Base-by-base conservation (phyloP, 1,139 yeast genomes). In the Candida tetrigidarum region DNA sequence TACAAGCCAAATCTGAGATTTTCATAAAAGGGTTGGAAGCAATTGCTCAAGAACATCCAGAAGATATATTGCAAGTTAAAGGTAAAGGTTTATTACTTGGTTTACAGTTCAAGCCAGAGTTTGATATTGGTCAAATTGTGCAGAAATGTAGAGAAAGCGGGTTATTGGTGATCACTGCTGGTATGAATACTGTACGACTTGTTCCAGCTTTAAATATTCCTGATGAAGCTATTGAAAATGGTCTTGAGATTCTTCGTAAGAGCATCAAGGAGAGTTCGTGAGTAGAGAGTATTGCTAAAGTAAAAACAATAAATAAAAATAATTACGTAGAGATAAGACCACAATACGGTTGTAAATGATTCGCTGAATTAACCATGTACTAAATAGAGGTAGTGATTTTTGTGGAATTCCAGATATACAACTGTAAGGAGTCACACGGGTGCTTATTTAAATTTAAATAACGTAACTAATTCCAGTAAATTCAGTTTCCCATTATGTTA, bases 201-300 rank as follows among this genome's bases (percentile, higher is more conserved):
- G 95, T 93, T 18, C 99, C 99, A 18, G 96, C 99, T 3, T 76
- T 93, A 62, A 91, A 87, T 55, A 90, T 91, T 50, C 86, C 84
- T 25, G 81, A 84, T 45, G 83, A 81, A 22, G 80, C 78, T 37
- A 81, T 90, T 41, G 74, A 74, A 34, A 79, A 81, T 53, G 99
- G 98, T 19, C 67, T 92, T 46, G 75, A 71, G 14, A 79, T 90
- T 40, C 78, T 93, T 49, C 83, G 50, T 9, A 50, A 55, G 28
- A 50, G 57, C 39, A 44, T 38, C 11, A 29, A 15, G 14, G 41
- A 38, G 15, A 30, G 28, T n/a, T n/a, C n/a, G n/a, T 23, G 18
- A 30, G 15, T 37, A 32, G 20, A 39, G n/a, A n/a, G n/a, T n/a
- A n/a, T 8, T 22, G 25, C 6, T 22, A 22, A 22, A 22, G 25